phyloP scores from a whole-genome alignment of 805 yeast genomes.

The Cyberlindnera mrakii region DNA sequence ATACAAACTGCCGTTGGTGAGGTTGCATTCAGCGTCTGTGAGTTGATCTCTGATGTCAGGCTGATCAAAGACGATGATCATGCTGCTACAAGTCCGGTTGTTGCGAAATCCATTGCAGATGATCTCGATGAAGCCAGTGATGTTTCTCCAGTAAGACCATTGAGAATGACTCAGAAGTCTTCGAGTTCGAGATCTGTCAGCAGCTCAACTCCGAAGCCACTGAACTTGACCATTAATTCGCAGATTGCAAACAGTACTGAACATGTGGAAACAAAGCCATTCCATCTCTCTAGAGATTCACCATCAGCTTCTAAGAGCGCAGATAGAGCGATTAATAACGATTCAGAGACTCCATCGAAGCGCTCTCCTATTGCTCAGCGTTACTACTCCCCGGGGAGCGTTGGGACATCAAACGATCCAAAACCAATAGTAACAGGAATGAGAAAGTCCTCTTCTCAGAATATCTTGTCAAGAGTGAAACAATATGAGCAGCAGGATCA shows the following conservation, averaged over 20 bases:
- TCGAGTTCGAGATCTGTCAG: slow-evolving; percentile 7
- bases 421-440: slow-evolving; percentile 8
- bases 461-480: slow-evolving; percentile 26
- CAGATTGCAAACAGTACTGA: slow-evolving; percentile 10
- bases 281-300: slow-evolving; percentile 1
- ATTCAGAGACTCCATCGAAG: slow-evolving; percentile 1
- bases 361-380: slow-evolving; percentile 10
- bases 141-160: slow-evolving; percentile 55
- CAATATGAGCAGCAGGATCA: slow-evolving; percentile 24
- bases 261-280: slow-evolving; percentile 1
- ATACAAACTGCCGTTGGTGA: slow-evolving; percentile 76
- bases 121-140: slow-evolving; percentile 4
- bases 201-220: slow-evolving; percentile 14
- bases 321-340: neutral
- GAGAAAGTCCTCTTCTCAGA: slow-evolving; percentile 24
- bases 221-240: slow-evolving; percentile 17
- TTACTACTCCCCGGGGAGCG: slow-evolving; percentile 12
- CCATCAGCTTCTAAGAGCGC: neutral
- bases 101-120: neutral
- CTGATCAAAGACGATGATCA: slow-evolving; percentile 22
- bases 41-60: slow-evolving; percentile 50
- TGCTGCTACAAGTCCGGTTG: neutral
- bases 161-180: slow-evolving; percentile 58
- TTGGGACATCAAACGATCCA: neutral
- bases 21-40: slow-evolving; percentile 59